These are phyloP conservation scores for Thelonectria blattea DNA, from an alignment of 2,329 filamentous ascomycete genomes.

Conservation along the genomic window DNA sequence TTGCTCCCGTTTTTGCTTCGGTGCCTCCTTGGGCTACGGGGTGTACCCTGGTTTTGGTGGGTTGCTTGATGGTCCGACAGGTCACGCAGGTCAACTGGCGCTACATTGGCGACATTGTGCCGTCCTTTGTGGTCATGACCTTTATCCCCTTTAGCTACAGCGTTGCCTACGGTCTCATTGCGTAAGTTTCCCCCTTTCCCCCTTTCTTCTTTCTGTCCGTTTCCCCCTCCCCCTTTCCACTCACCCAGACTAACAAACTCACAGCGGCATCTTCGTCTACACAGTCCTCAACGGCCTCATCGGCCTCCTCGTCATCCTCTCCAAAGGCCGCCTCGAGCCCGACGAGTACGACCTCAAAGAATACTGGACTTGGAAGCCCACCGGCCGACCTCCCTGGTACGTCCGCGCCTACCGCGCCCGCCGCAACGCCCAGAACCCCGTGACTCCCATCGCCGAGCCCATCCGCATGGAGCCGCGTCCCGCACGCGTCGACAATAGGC, in stretches of 20 bases:
- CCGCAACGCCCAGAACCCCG: slow-evolving; percentile 11
- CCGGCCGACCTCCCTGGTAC: slow-evolving; percentile 55
- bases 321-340: slow-evolving; percentile 52
- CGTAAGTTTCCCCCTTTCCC: slow-evolving; percentile 60
- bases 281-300: slow-evolving; percentile 56
- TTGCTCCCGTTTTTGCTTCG: slow-evolving; percentile 77
- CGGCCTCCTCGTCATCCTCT: slow-evolving; percentile 51
- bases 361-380: slow-evolving; percentile 61
- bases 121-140: slow-evolving; percentile 76
- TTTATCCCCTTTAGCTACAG: slow-evolving; percentile 82
- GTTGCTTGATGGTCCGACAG: slow-evolving; percentile 79
- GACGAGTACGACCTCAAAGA: slow-evolving; percentile 61
- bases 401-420: slow-evolving; percentile 45
- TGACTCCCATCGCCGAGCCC: not conserved
- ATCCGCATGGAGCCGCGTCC: not conserved
- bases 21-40: slow-evolving; percentile 82
- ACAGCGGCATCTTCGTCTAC: slow-evolving; percentile 59
- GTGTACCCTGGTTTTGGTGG: slow-evolving; percentile 74
- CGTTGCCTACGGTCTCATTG: slow-evolving; percentile 78
- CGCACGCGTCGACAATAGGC: not conserved
- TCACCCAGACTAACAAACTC: slow-evolving; percentile 17
- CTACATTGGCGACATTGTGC: slow-evolving; percentile 76
- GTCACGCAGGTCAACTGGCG: slow-evolving; percentile 78
- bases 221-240: no score
- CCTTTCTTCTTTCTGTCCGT: no score